phyloP scores from a whole-genome alignment of 257 asterid genomes.

The Striga asiatica region DNA sequence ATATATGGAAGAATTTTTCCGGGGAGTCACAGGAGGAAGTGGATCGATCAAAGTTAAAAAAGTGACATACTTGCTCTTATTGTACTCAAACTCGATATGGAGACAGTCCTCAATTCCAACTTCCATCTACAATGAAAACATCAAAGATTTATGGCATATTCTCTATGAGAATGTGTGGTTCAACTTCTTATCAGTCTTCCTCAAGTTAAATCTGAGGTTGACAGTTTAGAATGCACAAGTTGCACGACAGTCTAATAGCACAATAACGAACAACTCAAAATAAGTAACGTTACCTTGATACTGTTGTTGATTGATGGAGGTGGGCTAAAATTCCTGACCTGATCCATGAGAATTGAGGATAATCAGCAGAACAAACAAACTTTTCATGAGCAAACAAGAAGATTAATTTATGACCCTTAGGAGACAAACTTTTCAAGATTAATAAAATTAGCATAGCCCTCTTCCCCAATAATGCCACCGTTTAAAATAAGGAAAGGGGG shows the following conservation, averaged over 20 bases:
- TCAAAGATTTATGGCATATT: background rate
- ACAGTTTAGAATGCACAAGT: conserved; percentile 3
- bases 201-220: background rate
- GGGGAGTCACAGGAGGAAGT: background rate
- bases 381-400: background rate
- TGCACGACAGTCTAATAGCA: conserved; percentile 5
- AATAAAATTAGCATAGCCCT: background rate
- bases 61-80: conserved; percentile 82
- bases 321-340: conserved; percentile 79
- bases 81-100: conserved; percentile 97
- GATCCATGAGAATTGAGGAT: conserved; percentile 19
- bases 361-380: conserved; percentile 3
- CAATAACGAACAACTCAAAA: conserved; percentile 9
- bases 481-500: background rate
- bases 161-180: background rate
- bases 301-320: conserved; percentile 81
- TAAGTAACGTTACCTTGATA: conserved; percentile 58
- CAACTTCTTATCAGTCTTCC: no score
- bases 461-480: no score
- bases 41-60: conserved; percentile 6
- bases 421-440: background rate
- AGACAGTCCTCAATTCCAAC: conserved; percentile 99
- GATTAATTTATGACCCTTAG: no score
- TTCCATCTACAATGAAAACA: conserved; percentile 69
- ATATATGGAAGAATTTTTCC: no score